Percentiles rank a stretch among this genome's conserved stretches.
These are phyloP conservation scores for Carex arenaria DNA, from an alignment of 202 grass and related monocot species.

Conservation along the genomic window DNA sequence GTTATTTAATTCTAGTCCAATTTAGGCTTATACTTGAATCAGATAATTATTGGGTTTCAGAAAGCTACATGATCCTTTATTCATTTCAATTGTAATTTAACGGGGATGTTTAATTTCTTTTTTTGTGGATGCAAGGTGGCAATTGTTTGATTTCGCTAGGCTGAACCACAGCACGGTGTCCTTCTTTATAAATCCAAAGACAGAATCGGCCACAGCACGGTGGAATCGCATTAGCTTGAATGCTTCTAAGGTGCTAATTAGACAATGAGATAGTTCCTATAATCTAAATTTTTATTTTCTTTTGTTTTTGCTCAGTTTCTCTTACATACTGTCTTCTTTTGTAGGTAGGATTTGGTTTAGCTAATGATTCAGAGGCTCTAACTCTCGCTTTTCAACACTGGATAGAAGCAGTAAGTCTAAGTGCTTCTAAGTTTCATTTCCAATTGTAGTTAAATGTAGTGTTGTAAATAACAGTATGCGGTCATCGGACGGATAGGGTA, in stretches of 20 bases:
- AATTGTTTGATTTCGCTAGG: conserved; percentile 54
- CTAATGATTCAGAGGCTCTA: conserved; percentile 50
- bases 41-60: conserved; percentile 15
- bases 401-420: conserved; percentile 87
- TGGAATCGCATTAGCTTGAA: conserved; percentile 80
- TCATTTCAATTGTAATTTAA: conserved; percentile 11
- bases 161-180: conserved; percentile 76
- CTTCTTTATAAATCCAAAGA: conserved; percentile 59
- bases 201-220: conserved; percentile 53
- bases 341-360: conserved; percentile 84
- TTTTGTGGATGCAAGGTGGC: conserved; percentile 52
- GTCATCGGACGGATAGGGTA: too few species aligned
- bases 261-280: not conserved
- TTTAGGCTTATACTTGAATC: not conserved
- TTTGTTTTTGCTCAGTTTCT: not conserved
- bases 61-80: conserved; percentile 1
- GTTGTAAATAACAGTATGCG: too few species aligned
- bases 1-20: not conserved
- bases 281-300: not conserved
- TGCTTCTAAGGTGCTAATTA: conserved; percentile 58
- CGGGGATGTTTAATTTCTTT: not conserved
- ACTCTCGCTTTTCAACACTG: conserved; percentile 90
- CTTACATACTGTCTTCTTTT: not conserved
- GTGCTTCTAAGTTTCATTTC: not conserved
- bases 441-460: not conserved